Conservation (phyloP, 352 stramenopile genomes). For the Globisporangium canariense region DNA sequence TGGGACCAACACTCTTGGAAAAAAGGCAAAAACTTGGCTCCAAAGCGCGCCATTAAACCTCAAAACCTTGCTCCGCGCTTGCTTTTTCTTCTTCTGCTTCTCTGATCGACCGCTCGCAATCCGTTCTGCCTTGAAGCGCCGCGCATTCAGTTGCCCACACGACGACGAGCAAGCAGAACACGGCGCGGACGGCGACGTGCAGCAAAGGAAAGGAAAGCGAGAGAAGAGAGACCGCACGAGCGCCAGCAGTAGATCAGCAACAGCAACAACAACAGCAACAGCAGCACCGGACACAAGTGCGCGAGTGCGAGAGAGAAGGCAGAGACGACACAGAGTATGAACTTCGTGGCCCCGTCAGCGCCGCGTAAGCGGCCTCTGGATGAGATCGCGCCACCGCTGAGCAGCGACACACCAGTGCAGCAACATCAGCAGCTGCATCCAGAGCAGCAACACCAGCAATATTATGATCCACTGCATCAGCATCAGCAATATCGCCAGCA, state of each 20-base stretch:
- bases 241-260: not conserved
- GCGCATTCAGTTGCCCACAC: too few relatives aligned
- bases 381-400: conserved; percentile 9
- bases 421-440: not conserved
- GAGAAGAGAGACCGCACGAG: too few relatives aligned
- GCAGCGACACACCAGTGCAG: conserved; percentile 7
- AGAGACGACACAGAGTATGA: conserved; percentile 1
- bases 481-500: not conserved
- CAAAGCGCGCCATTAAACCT: too few relatives aligned
- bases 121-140: too few relatives aligned
- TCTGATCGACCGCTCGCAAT: too few relatives aligned
- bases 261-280: not conserved
- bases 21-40: too few relatives aligned
- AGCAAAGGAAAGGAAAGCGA: too few relatives aligned
- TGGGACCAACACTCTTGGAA: too few relatives aligned
- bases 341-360: conserved; percentile 9
- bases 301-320: not conserved
- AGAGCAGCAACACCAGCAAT: not conserved
- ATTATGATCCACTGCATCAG: not conserved
- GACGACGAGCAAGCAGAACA: too few relatives aligned
- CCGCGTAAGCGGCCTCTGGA: conserved; percentile 16
- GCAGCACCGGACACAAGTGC: not conserved
- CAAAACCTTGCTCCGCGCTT: too few relatives aligned
- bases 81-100: too few relatives aligned
- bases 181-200: too few relatives aligned